phyloP scores from a whole-genome alignment of 1,284 basidiomycete genomes.

The Apiotrichum veenhuisii region DNA sequence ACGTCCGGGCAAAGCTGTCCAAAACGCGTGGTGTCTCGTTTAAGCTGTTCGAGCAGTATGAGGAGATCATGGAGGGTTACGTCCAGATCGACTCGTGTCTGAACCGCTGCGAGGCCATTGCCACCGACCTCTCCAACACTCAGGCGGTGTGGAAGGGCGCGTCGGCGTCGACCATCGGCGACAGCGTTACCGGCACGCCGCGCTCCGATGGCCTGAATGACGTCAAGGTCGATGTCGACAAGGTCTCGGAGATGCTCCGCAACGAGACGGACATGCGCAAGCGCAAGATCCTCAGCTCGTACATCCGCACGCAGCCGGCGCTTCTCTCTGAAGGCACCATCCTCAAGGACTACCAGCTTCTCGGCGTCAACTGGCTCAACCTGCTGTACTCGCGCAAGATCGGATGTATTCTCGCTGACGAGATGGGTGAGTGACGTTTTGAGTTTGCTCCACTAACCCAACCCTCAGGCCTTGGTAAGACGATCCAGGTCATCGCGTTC shows the following conservation, averaged over 20 bases:
- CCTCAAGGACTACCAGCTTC: slow-evolving; percentile 93
- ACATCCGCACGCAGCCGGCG: slow-evolving; percentile 70
- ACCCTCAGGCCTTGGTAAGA: slow-evolving; percentile 83
- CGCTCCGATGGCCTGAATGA: slow-evolving; percentile 45
- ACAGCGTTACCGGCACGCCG: slow-evolving; percentile 42
- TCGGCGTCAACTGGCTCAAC: slow-evolving; percentile 97
- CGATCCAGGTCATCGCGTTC: slow-evolving; percentile 85
- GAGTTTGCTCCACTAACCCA: background rate
- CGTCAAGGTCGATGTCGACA: slow-evolving; percentile 45
- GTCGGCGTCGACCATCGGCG: slow-evolving; percentile 40
- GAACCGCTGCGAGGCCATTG: slow-evolving; percentile 81
- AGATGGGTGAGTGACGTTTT: slow-evolving; percentile 67
- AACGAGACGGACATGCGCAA: slow-evolving; percentile 37
- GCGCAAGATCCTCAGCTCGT: slow-evolving; percentile 49
- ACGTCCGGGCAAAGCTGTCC: slow-evolving; percentile 71
- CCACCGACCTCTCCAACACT: slow-evolving; percentile 57
- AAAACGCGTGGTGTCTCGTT: slow-evolving; percentile 90
- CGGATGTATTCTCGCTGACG: slow-evolving; percentile 95
- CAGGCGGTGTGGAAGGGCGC: slow-evolving; percentile 73
- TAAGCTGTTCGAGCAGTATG: slow-evolving; percentile 85
- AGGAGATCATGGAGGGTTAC: slow-evolving; percentile 83
- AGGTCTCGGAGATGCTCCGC: slow-evolving; percentile 42
- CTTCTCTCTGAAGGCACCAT: slow-evolving; percentile 65
- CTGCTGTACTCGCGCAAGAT: slow-evolving; percentile 74
- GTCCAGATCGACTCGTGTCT: slow-evolving; percentile 85